phyloP scores from a whole-genome alignment of 768 basidiomycete genomes.

The Chalciporus pseudorubinellus region DNA sequence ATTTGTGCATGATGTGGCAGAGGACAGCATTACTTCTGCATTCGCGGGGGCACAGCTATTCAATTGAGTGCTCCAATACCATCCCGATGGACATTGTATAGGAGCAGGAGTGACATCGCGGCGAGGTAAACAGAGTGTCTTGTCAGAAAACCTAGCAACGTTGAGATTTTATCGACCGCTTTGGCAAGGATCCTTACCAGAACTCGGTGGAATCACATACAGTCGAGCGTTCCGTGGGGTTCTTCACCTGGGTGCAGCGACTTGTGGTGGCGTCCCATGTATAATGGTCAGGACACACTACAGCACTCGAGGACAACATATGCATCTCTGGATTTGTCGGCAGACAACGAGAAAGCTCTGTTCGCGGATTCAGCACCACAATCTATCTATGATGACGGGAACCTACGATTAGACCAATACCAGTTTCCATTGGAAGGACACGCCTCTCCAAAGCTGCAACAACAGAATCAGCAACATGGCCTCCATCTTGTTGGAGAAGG shows the following conservation, averaged over 20 bases:
- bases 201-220: slow-evolving; percentile 8
- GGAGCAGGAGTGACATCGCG: background rate
- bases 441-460: slow-evolving; percentile 5
- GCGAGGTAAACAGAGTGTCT: slow-evolving; percentile 11
- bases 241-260: slow-evolving; percentile 1
- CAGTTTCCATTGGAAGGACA: slow-evolving; percentile 10
- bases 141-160: slow-evolving; percentile 12
- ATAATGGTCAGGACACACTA: slow-evolving; percentile 8
- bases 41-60: slow-evolving; percentile 13
- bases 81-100: slow-evolving; percentile 11
- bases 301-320: background rate
- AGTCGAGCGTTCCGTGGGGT: background rate
- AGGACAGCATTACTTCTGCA: slow-evolving; percentile 1
- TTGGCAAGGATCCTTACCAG: slow-evolving; percentile 3
- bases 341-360: slow-evolving; percentile 15
- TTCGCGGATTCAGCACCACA: background rate
- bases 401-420: slow-evolving; percentile 18
- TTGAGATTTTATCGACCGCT: background rate
- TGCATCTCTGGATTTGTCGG: slow-evolving; percentile 4
- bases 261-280: slow-evolving; percentile 4
- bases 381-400: background rate
- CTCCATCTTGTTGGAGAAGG: background rate
- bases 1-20: slow-evolving; percentile 32
- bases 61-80: slow-evolving; percentile 16
- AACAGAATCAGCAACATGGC: background rate